Evolutionary conservation across 2,329 filamentous ascomycete genomes (phyloP).

Genomic region (Nannizzia gypsea): DNA sequence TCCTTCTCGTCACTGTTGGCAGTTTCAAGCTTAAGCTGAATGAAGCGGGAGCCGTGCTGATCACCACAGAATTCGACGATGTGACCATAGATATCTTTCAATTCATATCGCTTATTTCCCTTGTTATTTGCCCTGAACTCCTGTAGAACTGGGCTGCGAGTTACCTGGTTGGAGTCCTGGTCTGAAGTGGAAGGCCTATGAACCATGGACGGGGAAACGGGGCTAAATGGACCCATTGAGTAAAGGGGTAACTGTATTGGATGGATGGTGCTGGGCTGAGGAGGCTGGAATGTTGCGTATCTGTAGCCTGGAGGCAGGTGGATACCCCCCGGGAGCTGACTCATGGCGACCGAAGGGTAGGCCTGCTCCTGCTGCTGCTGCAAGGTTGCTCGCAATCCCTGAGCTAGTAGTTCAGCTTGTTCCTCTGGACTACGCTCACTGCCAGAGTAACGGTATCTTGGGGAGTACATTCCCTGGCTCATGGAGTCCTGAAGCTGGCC

Average conservation of each 20-base stretch:
- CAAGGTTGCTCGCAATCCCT: conserved; percentile 39
- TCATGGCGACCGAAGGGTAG: not conserved
- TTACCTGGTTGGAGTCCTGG: conserved; percentile 47
- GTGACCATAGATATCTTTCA: conserved; percentile 73
- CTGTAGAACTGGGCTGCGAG: conserved; percentile 62
- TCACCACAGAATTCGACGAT: conserved; percentile 93
- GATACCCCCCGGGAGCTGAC: not conserved
- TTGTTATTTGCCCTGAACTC: conserved; percentile 68
- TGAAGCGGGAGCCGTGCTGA: conserved; percentile 89
- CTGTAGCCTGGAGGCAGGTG: conserved; percentile 20
- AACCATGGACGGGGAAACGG: conserved; percentile 25
- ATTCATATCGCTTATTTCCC: conserved; percentile 61
- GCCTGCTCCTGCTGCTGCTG: conserved; percentile 21
- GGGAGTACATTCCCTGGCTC: conserved; percentile 30
- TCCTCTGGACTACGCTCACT: conserved; percentile 24
- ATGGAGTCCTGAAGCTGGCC: conserved; percentile 15
- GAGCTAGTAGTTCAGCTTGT: conserved; percentile 37
- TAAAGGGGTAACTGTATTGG: not conserved
- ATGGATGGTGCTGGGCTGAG: conserved; percentile 23
- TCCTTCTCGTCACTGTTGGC: conserved; percentile 96
- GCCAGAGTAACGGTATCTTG: conserved; percentile 10
- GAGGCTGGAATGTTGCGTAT: conserved; percentile 24
- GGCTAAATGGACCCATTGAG: not conserved
- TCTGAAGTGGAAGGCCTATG: conserved; percentile 40
- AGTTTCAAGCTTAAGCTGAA: conserved; percentile 80